These are phyloP conservation scores for Polytrichum commune DNA, from an alignment of 225 moss, liverwort and hornwort genomes.

Conservation along the genomic window DNA sequence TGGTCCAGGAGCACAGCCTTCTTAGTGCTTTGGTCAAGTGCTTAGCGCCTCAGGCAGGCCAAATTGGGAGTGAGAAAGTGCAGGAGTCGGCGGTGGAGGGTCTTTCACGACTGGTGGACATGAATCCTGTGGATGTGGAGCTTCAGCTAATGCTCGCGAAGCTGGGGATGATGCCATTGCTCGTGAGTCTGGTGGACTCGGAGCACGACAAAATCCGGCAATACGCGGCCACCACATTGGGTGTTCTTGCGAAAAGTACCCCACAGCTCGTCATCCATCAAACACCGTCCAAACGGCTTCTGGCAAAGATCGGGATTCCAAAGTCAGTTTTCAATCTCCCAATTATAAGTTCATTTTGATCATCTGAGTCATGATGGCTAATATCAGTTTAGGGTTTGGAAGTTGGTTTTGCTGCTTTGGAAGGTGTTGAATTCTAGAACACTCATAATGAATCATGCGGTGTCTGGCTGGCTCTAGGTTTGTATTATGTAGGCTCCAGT, in stretches of 20 bases:
- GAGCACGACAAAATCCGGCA: constrained; percentile 30
- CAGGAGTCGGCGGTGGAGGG: constrained; percentile 36
- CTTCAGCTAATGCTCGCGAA: constrained; percentile 22
- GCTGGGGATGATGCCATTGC: constrained; percentile 28
- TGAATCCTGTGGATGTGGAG: constrained; percentile 13
- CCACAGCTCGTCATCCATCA: constrained; percentile 28
- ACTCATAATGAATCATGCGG: no score
- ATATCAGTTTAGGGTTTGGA: no score
- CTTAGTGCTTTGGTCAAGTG: constrained; percentile 26
- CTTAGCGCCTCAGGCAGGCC: constrained; percentile 15
- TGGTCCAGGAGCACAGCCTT: constrained; percentile 16
- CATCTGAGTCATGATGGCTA: no score
- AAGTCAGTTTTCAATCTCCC: constrained; percentile 6
- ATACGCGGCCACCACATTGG: constrained; percentile 31
- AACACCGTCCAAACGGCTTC: constrained; percentile 22
- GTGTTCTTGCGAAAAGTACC: constrained; percentile 34
- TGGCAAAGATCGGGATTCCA: constrained; percentile 21
- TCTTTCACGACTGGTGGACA: constrained; percentile 33
- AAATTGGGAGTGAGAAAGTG: constrained; percentile 19
- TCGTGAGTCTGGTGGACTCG: constrained; percentile 17
- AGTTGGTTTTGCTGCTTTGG: no score
- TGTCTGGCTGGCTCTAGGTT: no score
- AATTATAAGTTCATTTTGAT: no score
- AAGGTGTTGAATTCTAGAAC: no score
- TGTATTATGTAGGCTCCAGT: no score